Base-by-base conservation (phyloP, 1,284 basidiomycete genomes). In the Taiwanofungus camphoratus region DNA sequence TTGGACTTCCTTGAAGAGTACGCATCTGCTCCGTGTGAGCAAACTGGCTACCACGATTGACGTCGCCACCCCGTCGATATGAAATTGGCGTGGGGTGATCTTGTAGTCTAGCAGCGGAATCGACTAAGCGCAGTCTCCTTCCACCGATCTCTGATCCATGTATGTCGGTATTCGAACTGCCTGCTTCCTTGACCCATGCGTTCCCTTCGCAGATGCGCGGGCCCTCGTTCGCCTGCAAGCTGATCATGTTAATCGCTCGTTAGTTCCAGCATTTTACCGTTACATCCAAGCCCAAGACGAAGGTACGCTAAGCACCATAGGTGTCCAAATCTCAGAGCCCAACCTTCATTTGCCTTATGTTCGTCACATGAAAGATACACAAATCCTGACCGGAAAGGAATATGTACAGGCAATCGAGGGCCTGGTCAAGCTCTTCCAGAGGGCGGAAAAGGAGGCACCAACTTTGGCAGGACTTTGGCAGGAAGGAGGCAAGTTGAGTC, bases 211-310 rank as follows among this genome's bases (percentile, higher is more conserved):
- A 82, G 83, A 87, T 61, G 76, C 77, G 2, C 71, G 82, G 0
- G 82, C 80, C 2, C 68, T 85, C 16, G 70, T 81, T 11, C 77
- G 82, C 15, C 73, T 90, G 4, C 79, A 86, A 57, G 71, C 74
- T 5, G 84, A 88, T 63, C 78, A 82, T 52, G 65, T 81, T 58
- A 82, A 76, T 51, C 78, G 81, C 5, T 62, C 63, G 15, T 60
- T 90, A 34, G 71, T 90, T 8, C 86, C 87, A 2, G 72, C 82
- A 0, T 91, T 90, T 64, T 90, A 90, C 55, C 77, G 83, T 19
- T 88, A 74, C 56, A 70, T 90, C 9, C 87, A 90, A 66, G 80
- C 85, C 0, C 87, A 88, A 61, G 77, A 81, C 19, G 49, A 52
- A 52, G 57, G 59, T 55, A 36, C 22, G 52, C 5, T 22, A 15